Evolutionary conservation across 805 yeast species (phyloP).

Genomic region (Kodamaea nitidulidarum): DNA sequence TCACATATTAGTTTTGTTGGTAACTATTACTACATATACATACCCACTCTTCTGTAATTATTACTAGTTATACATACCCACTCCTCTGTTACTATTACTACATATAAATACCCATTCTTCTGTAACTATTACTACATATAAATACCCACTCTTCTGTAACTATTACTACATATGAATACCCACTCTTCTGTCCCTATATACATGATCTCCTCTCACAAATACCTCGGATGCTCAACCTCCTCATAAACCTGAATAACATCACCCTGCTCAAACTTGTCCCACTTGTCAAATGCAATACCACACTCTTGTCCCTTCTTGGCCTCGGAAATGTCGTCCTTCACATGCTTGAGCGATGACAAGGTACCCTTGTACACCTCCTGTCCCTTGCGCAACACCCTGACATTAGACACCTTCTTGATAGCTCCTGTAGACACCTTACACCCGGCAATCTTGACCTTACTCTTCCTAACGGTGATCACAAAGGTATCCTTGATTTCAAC

Average conservation of each 20-base stretch:
- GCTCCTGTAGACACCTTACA: slow-evolving; percentile 72
- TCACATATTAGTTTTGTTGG: no score
- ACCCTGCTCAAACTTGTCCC: slow-evolving; percentile 68
- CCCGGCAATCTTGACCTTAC: slow-evolving; percentile 72
- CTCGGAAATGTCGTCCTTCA: slow-evolving; percentile 72
- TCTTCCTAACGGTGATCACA: slow-evolving; percentile 58
- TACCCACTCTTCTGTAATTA: no score
- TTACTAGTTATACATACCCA: no score
- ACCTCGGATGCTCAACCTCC: slow-evolving; percentile 45
- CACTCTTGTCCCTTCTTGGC: slow-evolving; percentile 87
- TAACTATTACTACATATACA: no score
- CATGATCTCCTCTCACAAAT: slow-evolving; percentile 49
- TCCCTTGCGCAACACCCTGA: slow-evolving; percentile 53
- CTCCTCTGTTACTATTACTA: no score
- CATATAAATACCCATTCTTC: no score
- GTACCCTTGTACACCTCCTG: slow-evolving; percentile 52
- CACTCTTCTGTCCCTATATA: not conserved
- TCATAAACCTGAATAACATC: slow-evolving; percentile 75
- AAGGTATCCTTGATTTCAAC: slow-evolving; percentile 70
- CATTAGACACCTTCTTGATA: slow-evolving; percentile 53
- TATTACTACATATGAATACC: not conserved
- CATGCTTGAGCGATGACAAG: slow-evolving; percentile 71
- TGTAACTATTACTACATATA: no score
- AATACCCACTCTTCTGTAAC: no score
- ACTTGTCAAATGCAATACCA: slow-evolving; percentile 69